Percentiles rank a stretch among this genome's conserved stretches.
Conservation (phyloP, 1,284 basidiomycete genomes). For the Ceratobasidium papillatum region DNA sequence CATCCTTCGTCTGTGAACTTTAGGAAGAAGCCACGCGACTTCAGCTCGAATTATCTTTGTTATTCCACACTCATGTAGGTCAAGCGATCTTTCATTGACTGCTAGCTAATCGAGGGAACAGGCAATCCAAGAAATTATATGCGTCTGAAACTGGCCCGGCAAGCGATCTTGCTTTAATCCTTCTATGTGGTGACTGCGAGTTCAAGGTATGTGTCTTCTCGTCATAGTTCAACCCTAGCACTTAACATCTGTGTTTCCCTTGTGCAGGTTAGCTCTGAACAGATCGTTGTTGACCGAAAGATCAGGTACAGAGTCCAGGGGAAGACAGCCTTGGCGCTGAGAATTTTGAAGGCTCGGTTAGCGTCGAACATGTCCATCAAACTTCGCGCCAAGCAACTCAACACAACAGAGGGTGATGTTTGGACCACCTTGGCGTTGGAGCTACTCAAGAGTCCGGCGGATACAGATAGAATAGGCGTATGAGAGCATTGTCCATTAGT, state of each 20-base stretch:
- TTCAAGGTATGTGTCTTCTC: constrained; percentile 69
- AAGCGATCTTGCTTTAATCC: constrained; percentile 82
- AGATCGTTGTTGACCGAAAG: constrained; percentile 85
- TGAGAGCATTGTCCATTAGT: not conserved
- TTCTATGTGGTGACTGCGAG: constrained; percentile 93
- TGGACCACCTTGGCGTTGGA: constrained; percentile 20
- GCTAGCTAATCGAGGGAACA: constrained; percentile 50
- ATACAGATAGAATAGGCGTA: not conserved
- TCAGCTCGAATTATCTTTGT: constrained; percentile 76
- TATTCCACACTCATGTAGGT: constrained; percentile 91
- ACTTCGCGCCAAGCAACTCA: constrained; percentile 11
- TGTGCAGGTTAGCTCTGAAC: constrained; percentile 80
- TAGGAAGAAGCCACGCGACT: constrained; percentile 67
- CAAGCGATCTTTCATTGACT: not conserved
- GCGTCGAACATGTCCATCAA: constrained; percentile 63
- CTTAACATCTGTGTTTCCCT: too few species aligned
- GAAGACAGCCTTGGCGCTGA: constrained; percentile 82
- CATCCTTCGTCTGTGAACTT: constrained; percentile 96
- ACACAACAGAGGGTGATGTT: constrained; percentile 62
- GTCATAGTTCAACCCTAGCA: constrained; percentile 31
- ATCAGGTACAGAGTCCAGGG: constrained; percentile 76
- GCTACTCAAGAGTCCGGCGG: not conserved
- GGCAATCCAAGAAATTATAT: constrained; percentile 92
- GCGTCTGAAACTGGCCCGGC: constrained; percentile 97
- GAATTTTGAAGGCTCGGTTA: constrained; percentile 77